These are phyloP conservation scores for Amyloporia xantha DNA, from an alignment of 768 basidiomycete species.

Conservation along the genomic window DNA sequence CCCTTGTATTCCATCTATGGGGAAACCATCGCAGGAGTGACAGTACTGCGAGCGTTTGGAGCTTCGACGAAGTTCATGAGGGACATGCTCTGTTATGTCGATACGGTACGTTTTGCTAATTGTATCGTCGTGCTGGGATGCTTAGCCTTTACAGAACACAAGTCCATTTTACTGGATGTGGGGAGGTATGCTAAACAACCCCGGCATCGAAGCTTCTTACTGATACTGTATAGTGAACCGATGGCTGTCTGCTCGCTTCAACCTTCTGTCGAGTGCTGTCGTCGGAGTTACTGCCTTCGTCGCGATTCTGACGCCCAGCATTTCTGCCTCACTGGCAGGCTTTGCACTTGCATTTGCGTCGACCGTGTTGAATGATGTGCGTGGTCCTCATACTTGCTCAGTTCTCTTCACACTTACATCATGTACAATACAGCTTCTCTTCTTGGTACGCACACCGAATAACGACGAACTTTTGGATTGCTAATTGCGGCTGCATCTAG, in stretches of 20 bases:
- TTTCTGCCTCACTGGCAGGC: slow-evolving; percentile 78
- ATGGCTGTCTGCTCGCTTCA: slow-evolving; percentile 87
- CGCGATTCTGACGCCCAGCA: slow-evolving; percentile 59
- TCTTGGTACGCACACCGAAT: slow-evolving; percentile 41
- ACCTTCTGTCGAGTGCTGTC: slow-evolving; percentile 65
- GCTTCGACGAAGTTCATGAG: slow-evolving; percentile 81
- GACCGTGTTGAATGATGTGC: slow-evolving; percentile 63
- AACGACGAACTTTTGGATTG: not conserved
- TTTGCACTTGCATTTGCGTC: slow-evolving; percentile 83
- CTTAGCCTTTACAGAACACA: slow-evolving; percentile 41
- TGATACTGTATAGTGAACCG: slow-evolving; percentile 57
- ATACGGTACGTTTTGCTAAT: slow-evolving; percentile 50
- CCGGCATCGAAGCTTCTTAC: not conserved
- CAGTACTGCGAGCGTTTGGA: slow-evolving; percentile 75
- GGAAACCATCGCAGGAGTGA: slow-evolving; percentile 46
- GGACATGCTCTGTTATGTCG: slow-evolving; percentile 78
- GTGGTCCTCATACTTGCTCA: slow-evolving; percentile 11
- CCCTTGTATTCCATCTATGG: slow-evolving; percentile 47
- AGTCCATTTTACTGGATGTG: slow-evolving; percentile 91
- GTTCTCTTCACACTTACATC: slow-evolving; percentile 14
- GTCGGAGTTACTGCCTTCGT: slow-evolving; percentile 68
- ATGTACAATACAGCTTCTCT: slow-evolving; percentile 37
- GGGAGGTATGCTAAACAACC: slow-evolving; percentile 47
- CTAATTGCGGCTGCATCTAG: slow-evolving; percentile 11
- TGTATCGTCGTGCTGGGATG: slow-evolving; percentile 5